phyloP scores from a whole-genome alignment of 2,329 filamentous ascomycete species.

The Leptosphaerulina australis region DNA sequence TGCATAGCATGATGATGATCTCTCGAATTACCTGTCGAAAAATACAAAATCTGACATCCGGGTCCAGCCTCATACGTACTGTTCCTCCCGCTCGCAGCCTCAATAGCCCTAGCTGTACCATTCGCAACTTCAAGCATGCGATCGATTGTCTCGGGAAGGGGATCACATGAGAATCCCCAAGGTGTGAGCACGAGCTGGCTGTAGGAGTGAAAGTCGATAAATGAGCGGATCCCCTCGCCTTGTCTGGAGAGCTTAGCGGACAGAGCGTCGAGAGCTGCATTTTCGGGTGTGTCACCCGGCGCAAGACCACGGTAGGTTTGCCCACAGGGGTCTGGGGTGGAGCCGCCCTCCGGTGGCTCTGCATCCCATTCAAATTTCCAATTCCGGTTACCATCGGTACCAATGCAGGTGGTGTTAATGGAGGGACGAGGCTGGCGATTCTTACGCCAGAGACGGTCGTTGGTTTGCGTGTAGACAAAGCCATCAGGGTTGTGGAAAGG shows the following conservation, averaged over 20 bases:
- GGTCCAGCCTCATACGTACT: slow-evolving; percentile 52
- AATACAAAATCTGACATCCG: slow-evolving; percentile 65
- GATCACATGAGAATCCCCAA: slow-evolving; percentile 57
- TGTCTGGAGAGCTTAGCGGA: slow-evolving; percentile 49
- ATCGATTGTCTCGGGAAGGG: slow-evolving; percentile 55
- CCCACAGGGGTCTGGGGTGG: slow-evolving; percentile 39
- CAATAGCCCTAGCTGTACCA: slow-evolving; percentile 53
- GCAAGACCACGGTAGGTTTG: slow-evolving; percentile 43
- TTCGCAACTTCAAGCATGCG: slow-evolving; percentile 49
- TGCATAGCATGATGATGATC: slow-evolving; percentile 53
- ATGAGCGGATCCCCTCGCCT: slow-evolving; percentile 61
- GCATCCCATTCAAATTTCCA: slow-evolving; percentile 43
- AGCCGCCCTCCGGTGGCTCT: slow-evolving; percentile 33
- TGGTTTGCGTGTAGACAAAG: slow-evolving; percentile 45
- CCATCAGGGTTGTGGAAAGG: slow-evolving; percentile 44
- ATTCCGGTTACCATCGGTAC: slow-evolving; percentile 46
- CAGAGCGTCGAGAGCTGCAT: slow-evolving; percentile 51
- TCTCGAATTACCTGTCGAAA: slow-evolving; percentile 54
- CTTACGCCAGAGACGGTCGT: slow-evolving; percentile 45
- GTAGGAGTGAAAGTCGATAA: slow-evolving; percentile 69
- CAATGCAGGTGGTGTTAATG: slow-evolving; percentile 35
- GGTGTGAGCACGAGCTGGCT: slow-evolving; percentile 64
- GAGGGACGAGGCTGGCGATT: slow-evolving; percentile 43
- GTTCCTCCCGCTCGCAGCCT: slow-evolving; percentile 46
- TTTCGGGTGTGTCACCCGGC: slow-evolving; percentile 41